Evolutionary conservation across 129 eudicot species (phyloP), one percentile per base, ranked within the genome.

Genomic region (Silybum marianum): DNA sequence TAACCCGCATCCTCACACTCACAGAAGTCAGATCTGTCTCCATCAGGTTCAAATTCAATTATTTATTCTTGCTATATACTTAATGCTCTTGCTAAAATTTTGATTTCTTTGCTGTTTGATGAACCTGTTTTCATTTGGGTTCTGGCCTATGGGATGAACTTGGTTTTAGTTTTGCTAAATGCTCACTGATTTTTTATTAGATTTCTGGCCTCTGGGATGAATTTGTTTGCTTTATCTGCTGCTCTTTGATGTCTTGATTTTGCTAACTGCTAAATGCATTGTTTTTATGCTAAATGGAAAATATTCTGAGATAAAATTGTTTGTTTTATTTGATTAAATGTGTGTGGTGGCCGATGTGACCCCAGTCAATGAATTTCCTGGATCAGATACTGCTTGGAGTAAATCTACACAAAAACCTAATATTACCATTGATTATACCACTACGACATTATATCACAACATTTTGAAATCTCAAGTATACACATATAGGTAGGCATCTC

Each of bases 361-460:
- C 62, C 62, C 21, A 14, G 63, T 51, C 63, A 51, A 51, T 14
- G 7, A 51, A 51, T 5, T 58, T 58, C 66, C 66, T 58, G 23
- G 66, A 58, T 58, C 66, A 21, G 23, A 21, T 6, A 58, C 23
- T 58, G 66, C 23, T 58, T 18, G 67, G 44, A 51, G 6, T 46
- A 25, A 18, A 75, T 51, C 73, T 6, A 68, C 82, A 79, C 26
- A 78, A 1, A 78, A 9, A n/a, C 69, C 82, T 46, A 69, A 46
- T 3, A 46, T 78, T 28, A 69, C 58, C 75, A 68, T 68, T 36
- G 39, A 42, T 24, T 18, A 10, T 18, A 24, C 2, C 23, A 24
- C 81, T 78, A 78, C 40, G 12, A 46, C 71, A 60, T 36, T 39
- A 62, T 62, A 80, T 44, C 23, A 79, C 69, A 69, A 28, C 68